phyloP scores from a whole-genome alignment of 257 asterid genomes.

The Gentiana dahurica region DNA sequence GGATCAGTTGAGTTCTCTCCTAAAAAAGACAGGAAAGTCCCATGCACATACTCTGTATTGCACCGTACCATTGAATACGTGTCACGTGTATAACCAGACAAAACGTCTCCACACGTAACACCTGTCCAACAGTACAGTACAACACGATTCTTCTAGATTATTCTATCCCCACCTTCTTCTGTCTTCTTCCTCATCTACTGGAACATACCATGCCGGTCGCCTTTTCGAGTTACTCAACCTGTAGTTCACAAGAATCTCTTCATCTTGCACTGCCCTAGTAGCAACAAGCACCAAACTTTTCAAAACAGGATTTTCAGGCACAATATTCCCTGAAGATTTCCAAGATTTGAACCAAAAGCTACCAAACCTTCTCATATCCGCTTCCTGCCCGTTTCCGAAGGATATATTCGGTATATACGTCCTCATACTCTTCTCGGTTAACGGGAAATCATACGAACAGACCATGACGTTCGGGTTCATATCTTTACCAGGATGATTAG shows the following conservation, averaged over 20 bases:
- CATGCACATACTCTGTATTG: too few species aligned
- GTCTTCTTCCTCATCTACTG: slow-evolving; percentile 88
- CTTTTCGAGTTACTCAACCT: slow-evolving; percentile 75
- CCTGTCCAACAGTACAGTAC: too few species aligned
- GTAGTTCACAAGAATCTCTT: slow-evolving; percentile 75
- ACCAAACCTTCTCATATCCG: slow-evolving; percentile 52
- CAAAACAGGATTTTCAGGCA: slow-evolving; percentile 33
- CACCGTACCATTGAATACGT: too few species aligned
- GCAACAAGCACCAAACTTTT: slow-evolving; percentile 70
- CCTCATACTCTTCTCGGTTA: slow-evolving; percentile 56
- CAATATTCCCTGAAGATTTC: slow-evolving; percentile 41
- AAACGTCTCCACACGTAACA: too few species aligned
- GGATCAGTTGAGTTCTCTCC: too few species aligned
- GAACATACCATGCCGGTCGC: slow-evolving; percentile 77
- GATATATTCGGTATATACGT: slow-evolving; percentile 63
- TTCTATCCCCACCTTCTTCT: slow-evolving; percentile 64
- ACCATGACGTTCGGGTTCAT: slow-evolving; percentile 71
- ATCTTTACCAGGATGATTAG: slow-evolving; percentile 75
- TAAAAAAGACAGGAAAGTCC: too few species aligned
- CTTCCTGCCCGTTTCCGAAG: slow-evolving; percentile 64
- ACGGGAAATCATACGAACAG: slow-evolving; percentile 74
- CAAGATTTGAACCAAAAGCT: slow-evolving; percentile 82
- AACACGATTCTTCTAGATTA: too few species aligned
- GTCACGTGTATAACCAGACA: too few species aligned
- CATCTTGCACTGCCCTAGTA: slow-evolving; percentile 53